These are phyloP conservation scores for Panellus pusillus DNA, from an alignment of 768 basidiomycete species.

Conservation along the genomic window DNA sequence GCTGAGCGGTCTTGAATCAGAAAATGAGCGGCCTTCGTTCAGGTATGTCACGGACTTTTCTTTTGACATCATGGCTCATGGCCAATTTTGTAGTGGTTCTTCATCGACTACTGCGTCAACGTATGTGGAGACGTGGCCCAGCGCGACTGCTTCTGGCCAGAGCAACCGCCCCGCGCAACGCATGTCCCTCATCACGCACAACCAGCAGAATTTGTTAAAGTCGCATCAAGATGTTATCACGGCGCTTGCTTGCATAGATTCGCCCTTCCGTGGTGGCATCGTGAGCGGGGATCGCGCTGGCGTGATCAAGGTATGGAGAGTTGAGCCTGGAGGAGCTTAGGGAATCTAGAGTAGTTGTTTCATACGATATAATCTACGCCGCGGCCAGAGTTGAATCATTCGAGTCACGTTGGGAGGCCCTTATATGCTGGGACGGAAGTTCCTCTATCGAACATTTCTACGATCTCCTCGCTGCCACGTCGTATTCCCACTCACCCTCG, in stretches of 20 bases:
- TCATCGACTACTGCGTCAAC: constrained; percentile 47
- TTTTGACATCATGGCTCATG: background rate
- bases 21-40: constrained; percentile 74
- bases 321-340: constrained; percentile 46
- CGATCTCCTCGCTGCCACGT: constrained; percentile 34
- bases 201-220: constrained; percentile 81
- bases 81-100: constrained; percentile 28
- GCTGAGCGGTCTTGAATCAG: constrained; percentile 75
- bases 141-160: constrained; percentile 41
- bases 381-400: background rate
- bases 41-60: constrained; percentile 45
- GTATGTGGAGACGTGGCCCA: constrained; percentile 66
- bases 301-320: constrained; percentile 86
- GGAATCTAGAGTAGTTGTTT: no score
- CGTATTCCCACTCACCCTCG: constrained; percentile 18
- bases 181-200: constrained; percentile 75
- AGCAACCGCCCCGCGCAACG: constrained; percentile 72
- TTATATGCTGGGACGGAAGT: constrained; percentile 18
- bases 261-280: constrained; percentile 89
- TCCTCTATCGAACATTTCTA: constrained; percentile 26
- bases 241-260: constrained; percentile 81
- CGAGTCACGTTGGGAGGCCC: constrained; percentile 12
- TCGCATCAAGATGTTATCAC: constrained; percentile 92
- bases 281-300: constrained; percentile 92
- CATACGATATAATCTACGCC: background rate